Conservation (phyloP, 2,329 filamentous ascomycete genomes). For the Colletotrichum simmondsii region DNA sequence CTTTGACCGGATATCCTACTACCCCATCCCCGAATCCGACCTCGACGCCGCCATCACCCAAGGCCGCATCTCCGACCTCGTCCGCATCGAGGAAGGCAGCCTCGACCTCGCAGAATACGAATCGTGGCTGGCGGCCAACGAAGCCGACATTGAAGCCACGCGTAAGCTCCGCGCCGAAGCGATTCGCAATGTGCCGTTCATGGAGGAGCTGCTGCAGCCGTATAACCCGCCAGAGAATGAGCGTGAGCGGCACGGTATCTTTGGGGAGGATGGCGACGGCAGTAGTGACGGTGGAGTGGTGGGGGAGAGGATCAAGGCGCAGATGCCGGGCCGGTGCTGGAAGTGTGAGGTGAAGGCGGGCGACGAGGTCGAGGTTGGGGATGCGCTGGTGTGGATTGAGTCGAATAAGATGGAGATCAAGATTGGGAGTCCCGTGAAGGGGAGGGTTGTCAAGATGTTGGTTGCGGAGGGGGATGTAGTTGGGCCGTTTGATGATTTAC, state of each 20-base stretch:
- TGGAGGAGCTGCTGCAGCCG: constrained; percentile 42
- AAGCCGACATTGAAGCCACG: constrained; percentile 38
- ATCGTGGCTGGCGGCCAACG: constrained; percentile 43
- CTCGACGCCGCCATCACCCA: constrained; percentile 38
- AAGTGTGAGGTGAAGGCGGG: constrained; percentile 42
- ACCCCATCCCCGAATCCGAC: constrained; percentile 40
- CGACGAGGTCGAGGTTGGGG: constrained; percentile 40
- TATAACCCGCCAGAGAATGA: constrained; percentile 36
- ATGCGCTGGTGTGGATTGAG: constrained; percentile 46
- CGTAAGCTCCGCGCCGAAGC: constrained; percentile 38
- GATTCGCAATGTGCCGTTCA: constrained; percentile 41
- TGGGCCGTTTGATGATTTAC: constrained; percentile 41
- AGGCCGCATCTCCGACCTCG: constrained; percentile 38
- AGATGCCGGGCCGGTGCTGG: constrained; percentile 48
- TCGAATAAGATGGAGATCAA: constrained; percentile 53
- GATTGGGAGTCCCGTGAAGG: constrained; percentile 42
- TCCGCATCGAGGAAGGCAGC: constrained; percentile 40
- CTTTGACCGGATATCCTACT: constrained; percentile 48
- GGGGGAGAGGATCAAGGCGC: constrained; percentile 42
- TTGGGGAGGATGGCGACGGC: neutral
- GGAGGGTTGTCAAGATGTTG: constrained; percentile 40
- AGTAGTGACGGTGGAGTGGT: neutral
- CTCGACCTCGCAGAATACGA: constrained; percentile 46
- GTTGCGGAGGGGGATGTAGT: constrained; percentile 43
- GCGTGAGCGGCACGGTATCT: constrained; percentile 6